These are phyloP conservation scores for Metschnikowia reukaufii DNA, from an alignment of 805 yeast genomes.

Conservation along the genomic window DNA sequence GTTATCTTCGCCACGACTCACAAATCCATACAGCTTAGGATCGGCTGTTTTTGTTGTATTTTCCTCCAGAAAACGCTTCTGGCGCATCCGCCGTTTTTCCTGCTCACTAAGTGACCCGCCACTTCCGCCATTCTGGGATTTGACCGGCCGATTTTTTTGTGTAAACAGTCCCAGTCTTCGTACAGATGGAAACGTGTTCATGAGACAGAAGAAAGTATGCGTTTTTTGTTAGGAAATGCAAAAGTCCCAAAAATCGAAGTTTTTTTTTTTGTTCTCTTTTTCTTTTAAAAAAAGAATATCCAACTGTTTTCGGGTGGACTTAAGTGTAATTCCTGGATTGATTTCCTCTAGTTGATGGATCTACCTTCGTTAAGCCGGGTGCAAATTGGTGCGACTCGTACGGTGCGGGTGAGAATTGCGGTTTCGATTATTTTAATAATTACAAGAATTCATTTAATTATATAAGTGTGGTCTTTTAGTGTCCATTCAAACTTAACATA, in stretches of 20 bases:
- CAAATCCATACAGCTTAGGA: slow-evolving; percentile 43
- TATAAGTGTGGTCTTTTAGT: too few species aligned
- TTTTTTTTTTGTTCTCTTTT: too few species aligned
- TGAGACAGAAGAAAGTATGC: background rate
- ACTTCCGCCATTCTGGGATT: background rate
- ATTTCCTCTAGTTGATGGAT: too few species aligned
- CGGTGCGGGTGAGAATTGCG: too few species aligned
- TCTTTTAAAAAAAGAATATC: too few species aligned
- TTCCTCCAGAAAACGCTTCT: slow-evolving; percentile 13
- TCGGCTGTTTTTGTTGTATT: background rate
- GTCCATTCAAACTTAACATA: too few species aligned
- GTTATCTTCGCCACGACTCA: slow-evolving; percentile 60
- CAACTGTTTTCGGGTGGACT: too few species aligned
- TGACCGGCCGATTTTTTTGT: background rate
- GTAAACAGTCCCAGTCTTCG: background rate
- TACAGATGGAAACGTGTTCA: background rate
- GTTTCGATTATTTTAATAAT: too few species aligned
- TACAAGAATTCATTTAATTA: too few species aligned
- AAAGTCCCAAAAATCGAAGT: too few species aligned
- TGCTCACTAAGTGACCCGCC: slow-evolving; percentile 1
- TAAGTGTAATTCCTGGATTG: too few species aligned
- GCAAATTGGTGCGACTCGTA: background rate
- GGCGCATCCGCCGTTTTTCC: slow-evolving; percentile 8
- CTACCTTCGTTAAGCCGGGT: too few species aligned
- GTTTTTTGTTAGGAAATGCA: background rate